Base-by-base conservation (phyloP, 129 eudicot genomes). In the Tanacetum coccineum region DNA sequence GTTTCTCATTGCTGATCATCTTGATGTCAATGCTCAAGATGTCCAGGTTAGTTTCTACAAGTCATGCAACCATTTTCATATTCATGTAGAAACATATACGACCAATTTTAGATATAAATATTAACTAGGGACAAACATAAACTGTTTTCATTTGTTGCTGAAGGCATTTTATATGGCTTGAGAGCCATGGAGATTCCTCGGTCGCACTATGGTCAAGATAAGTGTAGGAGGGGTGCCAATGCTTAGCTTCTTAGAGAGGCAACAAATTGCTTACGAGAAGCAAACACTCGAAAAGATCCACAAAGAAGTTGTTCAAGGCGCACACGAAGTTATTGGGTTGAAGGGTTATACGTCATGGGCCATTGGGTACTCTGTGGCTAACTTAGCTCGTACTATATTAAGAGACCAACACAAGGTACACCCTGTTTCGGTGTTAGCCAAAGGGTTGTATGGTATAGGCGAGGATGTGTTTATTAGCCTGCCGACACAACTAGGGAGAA, bases 291-390 rank as follows among this genome's bases (percentile, higher is more conserved):
- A 71, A 66, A 84, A 84, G 20, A 92, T 92, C 54, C 96, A 82
- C 82, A 83, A 72, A 73, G 89, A 88, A 76, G 98, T 92, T 0
- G 81, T 88, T 13, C 70, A 84, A 5, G 70, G 98, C 56, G 98
- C 98, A 26, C 88, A 92, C 39, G 96, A 92, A 63, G 98, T 92
- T 12, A 92, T 92, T 39, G 67, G 58, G 4, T 77, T 92, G 57
- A 92, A 92, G 64, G 98, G 98, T 14, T 92, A 92, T 87, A 92
- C 98, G 3, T 92, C 98, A 0, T 92, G 98, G 98, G 98, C 98
- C 0, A 85, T 92, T 39, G 98, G 98, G 11, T 92, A 92, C 84
- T 92, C 98, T 0, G 96, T 70, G 26, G 95, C 98, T 11, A 92
- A 73, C 73, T 64, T 92, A 59, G 95, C 98, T 25, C 78, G 95